Conservation (phyloP, 2,329 filamentous ascomycete species). For the Daldinia sp. region DNA sequence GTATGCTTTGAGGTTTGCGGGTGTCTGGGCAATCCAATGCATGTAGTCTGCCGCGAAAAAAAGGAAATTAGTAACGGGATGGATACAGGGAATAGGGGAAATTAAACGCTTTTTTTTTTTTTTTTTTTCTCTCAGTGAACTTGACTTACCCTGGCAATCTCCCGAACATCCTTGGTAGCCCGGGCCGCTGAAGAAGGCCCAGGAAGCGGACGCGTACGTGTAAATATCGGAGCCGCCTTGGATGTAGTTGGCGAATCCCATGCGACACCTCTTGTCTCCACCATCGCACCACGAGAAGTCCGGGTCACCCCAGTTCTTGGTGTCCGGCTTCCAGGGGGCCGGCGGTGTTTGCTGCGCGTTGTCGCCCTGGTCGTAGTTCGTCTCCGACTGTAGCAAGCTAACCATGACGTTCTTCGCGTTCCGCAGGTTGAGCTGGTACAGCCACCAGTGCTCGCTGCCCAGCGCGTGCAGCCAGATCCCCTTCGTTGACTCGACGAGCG, state of each 20-base stretch:
- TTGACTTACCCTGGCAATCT: constrained; percentile 52
- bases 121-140: constrained; percentile 17
- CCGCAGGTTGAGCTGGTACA: constrained; percentile 69
- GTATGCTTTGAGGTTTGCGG: constrained; percentile 56
- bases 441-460: constrained; percentile 67
- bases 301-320: constrained; percentile 56
- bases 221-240: constrained; percentile 57
- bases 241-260: constrained; percentile 59
- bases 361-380: constrained; percentile 62
- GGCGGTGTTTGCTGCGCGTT: constrained; percentile 54
- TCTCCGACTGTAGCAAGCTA: constrained; percentile 66
- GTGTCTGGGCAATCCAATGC: constrained; percentile 57
- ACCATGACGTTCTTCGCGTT: constrained; percentile 63
- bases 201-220: constrained; percentile 58
- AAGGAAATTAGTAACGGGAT: constrained; percentile 24
- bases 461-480: constrained; percentile 66
- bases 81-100: neutral
- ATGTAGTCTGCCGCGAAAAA: constrained; percentile 49
- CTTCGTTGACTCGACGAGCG: constrained; percentile 58
- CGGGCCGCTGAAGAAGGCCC: constrained; percentile 59
- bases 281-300: constrained; percentile 57
- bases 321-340: constrained; percentile 56
- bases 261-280: constrained; percentile 56
- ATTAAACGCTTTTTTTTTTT: constrained; percentile 4
- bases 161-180: constrained; percentile 53